Percentiles rank a stretch among this genome's conserved stretches.
phyloP scores from a whole-genome alignment of 169 alveolate species.

The Eimeria zaria region DNA sequence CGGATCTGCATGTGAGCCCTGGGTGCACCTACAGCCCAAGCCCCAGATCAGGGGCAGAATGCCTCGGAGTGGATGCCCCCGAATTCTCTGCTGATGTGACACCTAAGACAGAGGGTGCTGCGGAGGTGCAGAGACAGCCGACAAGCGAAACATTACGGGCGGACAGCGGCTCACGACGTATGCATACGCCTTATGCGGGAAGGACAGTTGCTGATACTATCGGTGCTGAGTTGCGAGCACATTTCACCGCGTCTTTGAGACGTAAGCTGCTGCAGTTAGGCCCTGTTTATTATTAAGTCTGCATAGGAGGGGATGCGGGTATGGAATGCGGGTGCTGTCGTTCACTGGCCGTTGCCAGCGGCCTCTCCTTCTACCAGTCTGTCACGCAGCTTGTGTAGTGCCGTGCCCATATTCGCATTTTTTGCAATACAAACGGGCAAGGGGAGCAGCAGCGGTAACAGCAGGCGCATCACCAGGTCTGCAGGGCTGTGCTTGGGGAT shows the following conservation, averaged over 20 bases:
- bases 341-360: background rate
- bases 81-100: background rate
- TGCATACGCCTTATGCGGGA: background rate
- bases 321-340: no score
- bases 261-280: background rate
- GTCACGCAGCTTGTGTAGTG: background rate
- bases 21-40: background rate
- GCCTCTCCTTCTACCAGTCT: background rate
- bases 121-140: background rate
- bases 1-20: background rate
- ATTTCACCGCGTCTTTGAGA: slow-evolving; percentile 4
- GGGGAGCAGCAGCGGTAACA: background rate
- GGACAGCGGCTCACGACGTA: background rate
- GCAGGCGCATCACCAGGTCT: background rate
- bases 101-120: background rate
- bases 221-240: slow-evolving; percentile 6
- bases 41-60: background rate
- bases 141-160: background rate
- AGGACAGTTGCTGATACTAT: background rate
- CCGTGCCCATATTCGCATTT: background rate
- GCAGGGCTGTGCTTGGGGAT: background rate
- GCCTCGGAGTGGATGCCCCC: background rate
- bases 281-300: background rate
- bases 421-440: background rate
- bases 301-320: background rate